These are phyloP conservation scores for Teunomyces panamensis DNA, from an alignment of 805 yeast genomes.

Conservation along the genomic window DNA sequence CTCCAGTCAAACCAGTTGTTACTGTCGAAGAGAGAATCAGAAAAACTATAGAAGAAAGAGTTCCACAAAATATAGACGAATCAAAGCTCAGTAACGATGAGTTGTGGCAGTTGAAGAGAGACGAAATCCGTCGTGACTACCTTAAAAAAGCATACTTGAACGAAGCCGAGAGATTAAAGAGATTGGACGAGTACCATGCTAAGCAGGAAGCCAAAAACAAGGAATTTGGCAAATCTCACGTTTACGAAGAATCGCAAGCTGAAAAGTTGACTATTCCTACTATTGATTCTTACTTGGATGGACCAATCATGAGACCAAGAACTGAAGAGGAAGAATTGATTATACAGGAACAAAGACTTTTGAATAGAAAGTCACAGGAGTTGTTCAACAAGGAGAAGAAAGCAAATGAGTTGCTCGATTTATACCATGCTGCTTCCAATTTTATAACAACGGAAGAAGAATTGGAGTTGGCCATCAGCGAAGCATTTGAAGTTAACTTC, in stretches of 20 bases:
- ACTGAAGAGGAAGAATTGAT: constrained; percentile 64
- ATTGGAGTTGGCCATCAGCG: constrained; percentile 54
- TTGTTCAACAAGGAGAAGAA: constrained; percentile 50
- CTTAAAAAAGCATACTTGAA: constrained; percentile 58
- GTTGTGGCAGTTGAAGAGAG: constrained; percentile 48
- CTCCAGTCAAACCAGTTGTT: constrained; percentile 49
- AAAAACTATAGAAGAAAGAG: constrained; percentile 49
- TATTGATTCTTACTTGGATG: constrained; percentile 59
- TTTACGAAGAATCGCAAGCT: constrained; percentile 48
- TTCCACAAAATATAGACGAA: constrained; percentile 30
- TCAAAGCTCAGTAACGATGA: constrained; percentile 30
- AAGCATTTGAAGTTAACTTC: constrained; percentile 48
- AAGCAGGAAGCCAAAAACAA: constrained; percentile 26
- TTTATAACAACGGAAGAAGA: constrained; percentile 74
- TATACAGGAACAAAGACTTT: constrained; percentile 56
- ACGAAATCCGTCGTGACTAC: constrained; percentile 71
- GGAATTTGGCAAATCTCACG: constrained; percentile 22
- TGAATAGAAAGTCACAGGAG: constrained; percentile 61
- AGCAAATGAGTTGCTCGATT: constrained; percentile 57
- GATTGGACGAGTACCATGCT: constrained; percentile 29
- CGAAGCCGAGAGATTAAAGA: constrained; percentile 49
- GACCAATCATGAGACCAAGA: constrained; percentile 70
- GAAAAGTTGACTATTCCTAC: constrained; percentile 76
- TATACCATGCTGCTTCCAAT: constrained; percentile 66
- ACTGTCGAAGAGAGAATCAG: constrained; percentile 60